Percentiles rank a stretch among this genome's conserved stretches.
These are phyloP conservation scores for Clitoria ternatea DNA, from an alignment of 306 rosid species.

Conservation along the genomic window DNA sequence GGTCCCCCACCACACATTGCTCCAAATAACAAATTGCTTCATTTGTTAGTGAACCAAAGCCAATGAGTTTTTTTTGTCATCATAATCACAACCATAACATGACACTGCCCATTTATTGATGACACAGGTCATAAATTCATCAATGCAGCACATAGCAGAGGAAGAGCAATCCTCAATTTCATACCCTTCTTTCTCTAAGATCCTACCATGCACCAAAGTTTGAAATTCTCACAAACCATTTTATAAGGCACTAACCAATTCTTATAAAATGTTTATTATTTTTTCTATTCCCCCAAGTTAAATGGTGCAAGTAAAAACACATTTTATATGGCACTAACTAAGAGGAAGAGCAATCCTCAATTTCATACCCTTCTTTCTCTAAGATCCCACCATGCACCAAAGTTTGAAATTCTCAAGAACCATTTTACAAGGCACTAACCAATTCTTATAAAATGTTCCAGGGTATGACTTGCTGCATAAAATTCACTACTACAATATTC, in stretches of 20 bases:
- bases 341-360: too few species aligned
- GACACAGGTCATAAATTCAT: slow-evolving; percentile 15
- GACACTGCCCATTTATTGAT: slow-evolving; percentile 32
- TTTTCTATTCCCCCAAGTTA: too few species aligned
- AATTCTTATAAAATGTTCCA: too few species aligned
- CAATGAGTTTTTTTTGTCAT: slow-evolving; percentile 30
- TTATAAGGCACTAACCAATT: too few species aligned
- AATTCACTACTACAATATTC: slow-evolving; percentile 6
- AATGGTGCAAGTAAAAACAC: too few species aligned
- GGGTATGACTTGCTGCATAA: slow-evolving; percentile 1
- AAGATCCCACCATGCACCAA: too few species aligned
- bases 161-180: not conserved
- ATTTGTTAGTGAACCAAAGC: slow-evolving; percentile 31
- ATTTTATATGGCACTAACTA: too few species aligned
- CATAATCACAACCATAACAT: slow-evolving; percentile 23
- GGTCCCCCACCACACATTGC: slow-evolving; percentile 25
- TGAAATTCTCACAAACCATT: slow-evolving; percentile 1
- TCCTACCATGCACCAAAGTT: slow-evolving; percentile 25
- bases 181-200: not conserved
- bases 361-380: too few species aligned
- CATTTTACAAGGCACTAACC: too few species aligned
- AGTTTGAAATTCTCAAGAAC: too few species aligned
- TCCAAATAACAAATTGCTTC: slow-evolving; percentile 31
- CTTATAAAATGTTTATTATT: too few species aligned
- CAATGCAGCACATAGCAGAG: slow-evolving; percentile 12